Evolutionary conservation across 768 basidiomycete species (phyloP), one percentile per base, ranked within the genome.

Genomic region (Leccinum subtestaceum): DNA sequence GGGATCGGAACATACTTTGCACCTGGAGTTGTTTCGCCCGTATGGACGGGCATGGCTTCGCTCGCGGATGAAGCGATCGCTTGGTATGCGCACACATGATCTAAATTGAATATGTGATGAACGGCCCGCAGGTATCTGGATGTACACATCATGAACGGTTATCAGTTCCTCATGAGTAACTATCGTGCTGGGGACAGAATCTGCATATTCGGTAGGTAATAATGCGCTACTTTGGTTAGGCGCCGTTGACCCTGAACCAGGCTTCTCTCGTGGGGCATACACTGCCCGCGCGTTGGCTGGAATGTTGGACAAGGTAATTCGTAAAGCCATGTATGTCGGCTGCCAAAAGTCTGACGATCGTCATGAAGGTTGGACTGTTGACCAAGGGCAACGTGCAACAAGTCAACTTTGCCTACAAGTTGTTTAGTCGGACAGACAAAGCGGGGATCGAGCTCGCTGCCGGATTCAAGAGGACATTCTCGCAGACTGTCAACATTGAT

Each of bases 131-230:
- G 87, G 84, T 91, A 87, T 65, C 75, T 91, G 45, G 84, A 85
- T 55, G 80, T 67, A 1, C 89, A 91, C 72, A 86, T 91, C 23
- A 81, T 85, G 73, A 86, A 81, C 9, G 91, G 91, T 1, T 93
- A 93, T 71, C 76, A 74, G 60, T 93, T 86, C 70, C 73, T 93
- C 54, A 91, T 93, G 91, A 80, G 87, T 60, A 91, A 88, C 65
- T 91, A 87, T 67, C 77, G 75, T n/a, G 64, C 73, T 0, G 91
- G 90, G 1, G 89, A 91, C 68, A 89, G 80, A 69, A 82, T 92
- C 32, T 90, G 85, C 65, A 71, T 91, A 21, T 90, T 91, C 58
- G 89, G 87, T 85, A 25, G 75, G 65, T 36, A 6, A 31, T 11
- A 31, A 19, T 38, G 40, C 36, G 9, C 7, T 9, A 36, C 31